phyloP scores from a whole-genome alignment of 805 yeast genomes.

The Candida alai region DNA sequence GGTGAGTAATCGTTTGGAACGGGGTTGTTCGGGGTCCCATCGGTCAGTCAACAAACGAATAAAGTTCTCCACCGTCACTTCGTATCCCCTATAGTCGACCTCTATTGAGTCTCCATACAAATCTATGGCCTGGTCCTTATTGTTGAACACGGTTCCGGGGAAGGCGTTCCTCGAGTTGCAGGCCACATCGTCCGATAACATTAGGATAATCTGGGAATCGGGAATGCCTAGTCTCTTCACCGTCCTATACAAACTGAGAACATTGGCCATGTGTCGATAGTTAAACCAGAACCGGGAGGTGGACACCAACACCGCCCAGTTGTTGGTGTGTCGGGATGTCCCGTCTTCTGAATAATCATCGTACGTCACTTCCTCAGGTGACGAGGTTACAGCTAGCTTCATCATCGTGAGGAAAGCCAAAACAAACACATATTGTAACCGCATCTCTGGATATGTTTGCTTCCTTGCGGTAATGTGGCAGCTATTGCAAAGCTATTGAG shows the following conservation, averaged over 20 bases:
- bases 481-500: no score
- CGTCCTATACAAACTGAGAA: constrained; percentile 87
- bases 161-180: constrained; percentile 95
- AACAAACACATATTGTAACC: no score
- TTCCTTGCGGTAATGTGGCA: no score
- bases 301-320: constrained; percentile 87
- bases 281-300: constrained; percentile 98
- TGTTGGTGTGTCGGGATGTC: constrained; percentile 56
- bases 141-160: constrained; percentile 94
- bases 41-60: constrained; percentile 90
- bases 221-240: constrained; percentile 96
- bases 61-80: constrained; percentile 95
- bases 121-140: constrained; percentile 87
- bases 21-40: constrained; percentile 92
- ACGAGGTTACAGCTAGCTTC: not conserved
- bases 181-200: constrained; percentile 96
- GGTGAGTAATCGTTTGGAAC: constrained; percentile 83
- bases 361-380: not conserved
- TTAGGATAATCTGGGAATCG: constrained; percentile 91
- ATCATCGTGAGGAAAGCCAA: not conserved
- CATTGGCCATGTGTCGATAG: constrained; percentile 97
- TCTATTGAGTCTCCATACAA: constrained; percentile 92
- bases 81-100: constrained; percentile 96
- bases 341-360: constrained; percentile 17
- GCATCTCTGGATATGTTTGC: no score